Conservation (phyloP, 768 basidiomycete genomes). For the Rhodocollybia butyracea region DNA sequence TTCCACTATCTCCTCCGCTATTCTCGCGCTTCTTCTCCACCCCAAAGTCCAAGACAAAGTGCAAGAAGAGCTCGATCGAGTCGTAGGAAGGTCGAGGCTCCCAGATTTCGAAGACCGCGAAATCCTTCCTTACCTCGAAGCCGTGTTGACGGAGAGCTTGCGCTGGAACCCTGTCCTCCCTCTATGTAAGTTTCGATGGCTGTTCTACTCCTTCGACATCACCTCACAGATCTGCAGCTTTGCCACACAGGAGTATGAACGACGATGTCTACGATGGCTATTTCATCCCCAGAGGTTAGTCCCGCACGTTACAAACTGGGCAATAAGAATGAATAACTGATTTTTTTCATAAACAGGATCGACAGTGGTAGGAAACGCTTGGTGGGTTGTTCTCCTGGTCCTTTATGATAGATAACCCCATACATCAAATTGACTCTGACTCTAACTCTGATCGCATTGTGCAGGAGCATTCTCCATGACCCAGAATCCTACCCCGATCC, state of each 20-base stretch:
- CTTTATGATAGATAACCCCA: no score
- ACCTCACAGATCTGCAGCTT: neutral
- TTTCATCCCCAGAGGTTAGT: slow-evolving; percentile 3
- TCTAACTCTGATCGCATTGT: neutral
- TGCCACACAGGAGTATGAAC: slow-evolving; percentile 9
- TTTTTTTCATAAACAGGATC: no score
- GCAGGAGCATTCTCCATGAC: slow-evolving; percentile 21
- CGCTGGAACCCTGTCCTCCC: slow-evolving; percentile 24
- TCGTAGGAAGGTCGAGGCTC: slow-evolving; percentile 23
- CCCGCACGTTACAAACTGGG: no score
- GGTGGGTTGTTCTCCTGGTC: no score
- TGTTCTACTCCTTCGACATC: neutral
- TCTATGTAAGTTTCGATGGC: slow-evolving; percentile 15
- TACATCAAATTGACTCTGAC: neutral
- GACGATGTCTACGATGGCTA: slow-evolving; percentile 32
- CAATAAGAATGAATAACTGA: no score
- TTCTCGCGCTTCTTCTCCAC: slow-evolving; percentile 26
- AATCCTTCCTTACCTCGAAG: slow-evolving; percentile 29
- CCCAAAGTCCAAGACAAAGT: slow-evolving; percentile 24
- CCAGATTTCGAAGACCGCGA: slow-evolving; percentile 26
- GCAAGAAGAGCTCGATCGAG: slow-evolving; percentile 28
- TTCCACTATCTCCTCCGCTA: slow-evolving; percentile 18
- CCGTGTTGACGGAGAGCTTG: slow-evolving; percentile 29
- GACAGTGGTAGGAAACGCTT: neutral
- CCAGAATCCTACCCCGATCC: slow-evolving; percentile 21